These are phyloP conservation scores for Chalciporus piperatus DNA, from an alignment of 768 basidiomycete species.

Conservation along the genomic window DNA sequence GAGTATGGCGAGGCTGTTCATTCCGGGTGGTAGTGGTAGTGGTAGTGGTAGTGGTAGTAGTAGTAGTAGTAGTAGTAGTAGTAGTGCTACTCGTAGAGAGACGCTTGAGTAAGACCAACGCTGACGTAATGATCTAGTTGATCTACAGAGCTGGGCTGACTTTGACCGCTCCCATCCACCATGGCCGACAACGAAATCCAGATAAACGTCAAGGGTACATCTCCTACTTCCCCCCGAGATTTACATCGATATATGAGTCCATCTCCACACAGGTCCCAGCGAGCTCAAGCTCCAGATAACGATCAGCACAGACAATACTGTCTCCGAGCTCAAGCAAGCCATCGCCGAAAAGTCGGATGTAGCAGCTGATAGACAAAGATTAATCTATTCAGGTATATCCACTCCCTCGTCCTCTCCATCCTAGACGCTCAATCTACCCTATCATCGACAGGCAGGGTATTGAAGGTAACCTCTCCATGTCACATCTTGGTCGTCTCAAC, in stretches of 20 bases:
- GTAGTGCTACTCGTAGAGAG: too few species aligned
- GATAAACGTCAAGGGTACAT: slow-evolving; percentile 67
- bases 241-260: background rate
- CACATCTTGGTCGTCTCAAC: background rate
- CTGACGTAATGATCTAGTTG: too few species aligned
- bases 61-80: too few species aligned
- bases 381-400: slow-evolving; percentile 82
- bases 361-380: slow-evolving; percentile 78
- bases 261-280: slow-evolving; percentile 59
- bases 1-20: too few species aligned
- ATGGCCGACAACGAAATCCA: slow-evolving; percentile 62
- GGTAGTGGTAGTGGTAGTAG: too few species aligned
- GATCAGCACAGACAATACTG: slow-evolving; percentile 79
- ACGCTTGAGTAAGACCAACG: too few species aligned
- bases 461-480: slow-evolving; percentile 49
- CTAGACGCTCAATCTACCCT: background rate
- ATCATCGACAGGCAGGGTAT: slow-evolving; percentile 53
- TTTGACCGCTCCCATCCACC: slow-evolving; percentile 26
- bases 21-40: too few species aligned
- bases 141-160: background rate
- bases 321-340: slow-evolving; percentile 85
- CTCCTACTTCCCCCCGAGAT: background rate
- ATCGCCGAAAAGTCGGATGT: slow-evolving; percentile 87
- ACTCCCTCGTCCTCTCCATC: background rate
- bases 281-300: slow-evolving; percentile 91